These are phyloP conservation scores for Talaromyces stipitatus DNA, from an alignment of 495 filamentous ascomycete species.

Conservation along the genomic window DNA sequence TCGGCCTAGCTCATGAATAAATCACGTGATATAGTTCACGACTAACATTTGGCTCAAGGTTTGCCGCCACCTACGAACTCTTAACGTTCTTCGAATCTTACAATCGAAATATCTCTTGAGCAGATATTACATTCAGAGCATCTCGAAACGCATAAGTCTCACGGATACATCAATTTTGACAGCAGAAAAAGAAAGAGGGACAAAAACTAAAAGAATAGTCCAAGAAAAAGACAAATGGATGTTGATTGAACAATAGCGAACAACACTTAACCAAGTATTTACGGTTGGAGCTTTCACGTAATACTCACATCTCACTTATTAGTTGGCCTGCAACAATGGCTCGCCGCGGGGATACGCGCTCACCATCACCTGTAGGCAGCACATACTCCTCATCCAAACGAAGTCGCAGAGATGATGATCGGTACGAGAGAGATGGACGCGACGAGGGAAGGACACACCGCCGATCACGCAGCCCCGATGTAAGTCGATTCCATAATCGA, in stretches of 20 bases:
- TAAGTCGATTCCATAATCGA: constrained; percentile 28
- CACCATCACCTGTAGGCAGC: constrained; percentile 93
- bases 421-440: constrained; percentile 55
- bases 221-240: not conserved
- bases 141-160: no score
- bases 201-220: not conserved
- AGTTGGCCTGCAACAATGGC: constrained; percentile 66
- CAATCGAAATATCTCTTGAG: not conserved
- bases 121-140: not conserved
- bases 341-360: constrained; percentile 87
- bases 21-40: not conserved
- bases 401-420: constrained; percentile 68
- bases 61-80: not conserved
- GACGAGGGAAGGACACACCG: constrained; percentile 55
- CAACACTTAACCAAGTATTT: not conserved
- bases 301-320: constrained; percentile 46
- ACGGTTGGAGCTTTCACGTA: constrained; percentile 40
- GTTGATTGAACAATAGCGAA: not conserved
- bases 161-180: not conserved
- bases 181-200: not conserved
- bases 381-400: constrained; percentile 68
- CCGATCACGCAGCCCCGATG: constrained; percentile 68
- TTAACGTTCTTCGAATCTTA: not conserved
- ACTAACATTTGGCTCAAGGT: not conserved
- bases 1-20: not conserved